Conservation (phyloP, 805 yeast species). For the Geotrichum ghanense region DNA sequence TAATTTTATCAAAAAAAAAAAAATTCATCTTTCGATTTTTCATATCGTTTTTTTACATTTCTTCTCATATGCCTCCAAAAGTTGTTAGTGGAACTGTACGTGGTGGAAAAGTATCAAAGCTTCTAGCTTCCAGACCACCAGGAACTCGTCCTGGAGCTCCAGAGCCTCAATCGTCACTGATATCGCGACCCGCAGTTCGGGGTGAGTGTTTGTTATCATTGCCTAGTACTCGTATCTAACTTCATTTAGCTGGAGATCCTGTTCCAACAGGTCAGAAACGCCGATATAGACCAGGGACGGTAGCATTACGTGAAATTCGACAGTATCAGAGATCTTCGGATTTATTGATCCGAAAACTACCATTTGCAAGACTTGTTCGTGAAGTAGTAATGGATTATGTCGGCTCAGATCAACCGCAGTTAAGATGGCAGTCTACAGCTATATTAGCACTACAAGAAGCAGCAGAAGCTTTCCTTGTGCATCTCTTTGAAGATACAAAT, state of each 20-base stretch:
- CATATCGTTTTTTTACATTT: not conserved
- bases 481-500: slow-evolving; percentile 94
- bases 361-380: slow-evolving; percentile 60
- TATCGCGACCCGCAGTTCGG: too few species aligned
- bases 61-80: not conserved
- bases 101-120: not conserved
- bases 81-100: not conserved
- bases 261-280: slow-evolving; percentile 8
- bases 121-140: not conserved
- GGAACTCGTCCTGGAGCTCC: not conserved
- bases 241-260: slow-evolving; percentile 1
- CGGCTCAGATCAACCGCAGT: slow-evolving; percentile 41
- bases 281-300: slow-evolving; percentile 90
- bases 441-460: slow-evolving; percentile 97
- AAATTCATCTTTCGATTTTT: not conserved
- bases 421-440: slow-evolving; percentile 96
- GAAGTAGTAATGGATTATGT: slow-evolving; percentile 51
- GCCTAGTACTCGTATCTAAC: too few species aligned
- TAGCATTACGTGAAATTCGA: slow-evolving; percentile 92
- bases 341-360: slow-evolving; percentile 87
- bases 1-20: too few species aligned
- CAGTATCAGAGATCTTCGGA: slow-evolving; percentile 96
- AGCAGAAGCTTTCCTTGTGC: slow-evolving; percentile 94
- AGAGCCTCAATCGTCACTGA: too few species aligned
- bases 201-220: too few species aligned